These are phyloP conservation scores for Xylogone sp. DNA, from an alignment of 2,329 filamentous ascomycete species.

Conservation along the genomic window DNA sequence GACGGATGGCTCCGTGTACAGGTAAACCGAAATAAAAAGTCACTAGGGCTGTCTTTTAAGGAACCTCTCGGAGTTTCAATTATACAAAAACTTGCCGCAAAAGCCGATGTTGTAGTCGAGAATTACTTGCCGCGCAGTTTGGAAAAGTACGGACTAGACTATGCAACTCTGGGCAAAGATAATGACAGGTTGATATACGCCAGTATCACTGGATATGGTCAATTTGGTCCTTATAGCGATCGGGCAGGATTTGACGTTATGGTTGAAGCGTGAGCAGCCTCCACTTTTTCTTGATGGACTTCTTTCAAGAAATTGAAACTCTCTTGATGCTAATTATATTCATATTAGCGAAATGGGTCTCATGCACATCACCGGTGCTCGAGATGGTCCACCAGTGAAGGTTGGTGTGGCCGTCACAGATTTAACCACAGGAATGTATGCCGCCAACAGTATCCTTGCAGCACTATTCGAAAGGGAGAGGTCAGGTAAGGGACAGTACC, in stretches of 20 bases:
- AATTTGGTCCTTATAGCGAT: slow-evolving; percentile 82
- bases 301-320: too few species aligned
- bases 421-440: slow-evolving; percentile 88
- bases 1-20: slow-evolving; percentile 30
- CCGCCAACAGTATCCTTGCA: slow-evolving; percentile 90
- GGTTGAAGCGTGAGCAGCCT: slow-evolving; percentile 68
- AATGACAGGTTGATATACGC: slow-evolving; percentile 88
- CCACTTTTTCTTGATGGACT: too few species aligned
- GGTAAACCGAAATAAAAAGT: slow-evolving; percentile 98
- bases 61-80: slow-evolving; percentile 79
- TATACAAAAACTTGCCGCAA: slow-evolving; percentile 73
- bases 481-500: slow-evolving; percentile 79
- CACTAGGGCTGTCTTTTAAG: slow-evolving; percentile 83
- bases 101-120: slow-evolving; percentile 88
- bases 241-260: slow-evolving; percentile 96
- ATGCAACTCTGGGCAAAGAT: slow-evolving; percentile 69
- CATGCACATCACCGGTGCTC: slow-evolving; percentile 92
- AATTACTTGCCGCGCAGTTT: slow-evolving; percentile 89
- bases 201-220: slow-evolving; percentile 92
- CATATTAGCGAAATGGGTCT: slow-evolving; percentile 69
- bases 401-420: slow-evolving; percentile 95
- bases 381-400: slow-evolving; percentile 87
- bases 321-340: background rate
- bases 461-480: slow-evolving; percentile 69
- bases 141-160: slow-evolving; percentile 87